Evolutionary conservation across 2,329 filamentous ascomycete genomes (phyloP).

Genomic region (Massarina eburnea): DNA sequence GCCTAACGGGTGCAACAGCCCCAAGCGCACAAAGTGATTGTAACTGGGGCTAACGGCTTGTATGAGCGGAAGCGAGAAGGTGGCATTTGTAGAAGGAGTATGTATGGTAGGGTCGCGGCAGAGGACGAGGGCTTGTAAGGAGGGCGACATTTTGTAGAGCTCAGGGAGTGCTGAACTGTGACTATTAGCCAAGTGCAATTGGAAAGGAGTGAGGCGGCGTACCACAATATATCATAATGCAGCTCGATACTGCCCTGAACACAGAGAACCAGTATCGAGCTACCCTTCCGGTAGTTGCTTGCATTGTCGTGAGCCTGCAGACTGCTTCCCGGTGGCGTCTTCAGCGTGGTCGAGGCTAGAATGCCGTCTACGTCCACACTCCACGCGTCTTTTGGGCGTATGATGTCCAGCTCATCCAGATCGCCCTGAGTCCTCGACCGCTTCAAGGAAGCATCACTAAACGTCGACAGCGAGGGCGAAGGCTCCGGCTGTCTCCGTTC

Average conservation of each 20-base stretch:
- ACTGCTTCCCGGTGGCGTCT: conserved; percentile 13
- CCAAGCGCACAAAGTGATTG: conserved; percentile 44
- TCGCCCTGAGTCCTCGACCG: conserved; percentile 39
- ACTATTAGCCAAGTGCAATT: neutral
- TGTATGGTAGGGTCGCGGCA: conserved; percentile 38
- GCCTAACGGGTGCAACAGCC: conserved; percentile 48
- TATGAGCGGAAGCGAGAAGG: conserved; percentile 34
- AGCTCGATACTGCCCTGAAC: conserved; percentile 38
- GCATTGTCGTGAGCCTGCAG: conserved; percentile 32
- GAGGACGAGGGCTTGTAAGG: conserved; percentile 37
- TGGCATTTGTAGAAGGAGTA: conserved; percentile 21
- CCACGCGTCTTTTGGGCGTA: conserved; percentile 34
- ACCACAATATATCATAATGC: conserved; percentile 42
- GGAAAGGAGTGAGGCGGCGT: conserved; percentile 4
- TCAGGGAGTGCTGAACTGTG: conserved; percentile 29
- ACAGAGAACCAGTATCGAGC: conserved; percentile 31
- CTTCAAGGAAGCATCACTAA: conserved; percentile 31
- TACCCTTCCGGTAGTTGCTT: conserved; percentile 17
- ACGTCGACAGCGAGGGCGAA: conserved; percentile 19
- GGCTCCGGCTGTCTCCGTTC: conserved; percentile 14
- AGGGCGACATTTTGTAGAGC: conserved; percentile 34
- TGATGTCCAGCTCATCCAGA: conserved; percentile 37
- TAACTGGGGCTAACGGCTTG: conserved; percentile 34
- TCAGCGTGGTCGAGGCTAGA: conserved; percentile 28
- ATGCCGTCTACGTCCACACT: conserved; percentile 34